These are phyloP conservation scores for Erysiphe neolycopersici DNA, from an alignment of 2,329 filamentous ascomycete species.

Conservation along the genomic window DNA sequence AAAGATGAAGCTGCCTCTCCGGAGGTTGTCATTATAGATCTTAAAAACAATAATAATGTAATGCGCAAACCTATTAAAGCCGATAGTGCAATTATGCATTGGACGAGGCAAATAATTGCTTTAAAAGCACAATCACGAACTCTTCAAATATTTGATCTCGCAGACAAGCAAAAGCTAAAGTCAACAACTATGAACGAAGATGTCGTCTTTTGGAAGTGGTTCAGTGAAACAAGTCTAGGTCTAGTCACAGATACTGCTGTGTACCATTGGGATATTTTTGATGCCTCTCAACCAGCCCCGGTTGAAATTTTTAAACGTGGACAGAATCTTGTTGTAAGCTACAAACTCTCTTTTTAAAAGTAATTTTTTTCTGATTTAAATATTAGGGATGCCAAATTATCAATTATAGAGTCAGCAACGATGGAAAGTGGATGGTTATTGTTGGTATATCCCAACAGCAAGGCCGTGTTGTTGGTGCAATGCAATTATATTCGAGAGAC, in stretches of 20 bases:
- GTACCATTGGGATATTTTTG: slow-evolving; percentile 95
- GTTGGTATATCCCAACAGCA: slow-evolving; percentile 88
- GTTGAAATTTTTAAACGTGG: slow-evolving; percentile 91
- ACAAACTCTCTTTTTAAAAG: neutral
- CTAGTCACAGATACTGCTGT: slow-evolving; percentile 76
- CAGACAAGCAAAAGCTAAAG: slow-evolving; percentile 84
- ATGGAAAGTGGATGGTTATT: slow-evolving; percentile 95
- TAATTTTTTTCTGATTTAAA: slow-evolving; percentile 1
- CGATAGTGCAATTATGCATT: slow-evolving; percentile 99
- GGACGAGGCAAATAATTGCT: slow-evolving; percentile 84
- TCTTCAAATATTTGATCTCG: slow-evolving; percentile 91
- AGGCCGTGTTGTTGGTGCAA: slow-evolving; percentile 77
- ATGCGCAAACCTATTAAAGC: slow-evolving; percentile 91
- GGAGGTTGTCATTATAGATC: slow-evolving; percentile 90
- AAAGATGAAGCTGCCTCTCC: slow-evolving; percentile 59
- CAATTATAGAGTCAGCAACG: slow-evolving; percentile 89
- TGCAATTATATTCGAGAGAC: slow-evolving; percentile 93
- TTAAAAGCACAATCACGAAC: slow-evolving; percentile 85
- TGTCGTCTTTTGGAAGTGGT: slow-evolving; percentile 98
- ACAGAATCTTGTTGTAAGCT: slow-evolving; percentile 54
- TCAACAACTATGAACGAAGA: slow-evolving; percentile 92
- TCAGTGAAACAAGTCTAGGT: slow-evolving; percentile 66
- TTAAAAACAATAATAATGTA: slow-evolving; percentile 93
- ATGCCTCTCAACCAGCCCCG: slow-evolving; percentile 49
- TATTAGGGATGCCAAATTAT: slow-evolving; percentile 84